phyloP scores from a whole-genome alignment of 2,329 filamentous ascomycete genomes.

The Keithomyces neogunnii region DNA sequence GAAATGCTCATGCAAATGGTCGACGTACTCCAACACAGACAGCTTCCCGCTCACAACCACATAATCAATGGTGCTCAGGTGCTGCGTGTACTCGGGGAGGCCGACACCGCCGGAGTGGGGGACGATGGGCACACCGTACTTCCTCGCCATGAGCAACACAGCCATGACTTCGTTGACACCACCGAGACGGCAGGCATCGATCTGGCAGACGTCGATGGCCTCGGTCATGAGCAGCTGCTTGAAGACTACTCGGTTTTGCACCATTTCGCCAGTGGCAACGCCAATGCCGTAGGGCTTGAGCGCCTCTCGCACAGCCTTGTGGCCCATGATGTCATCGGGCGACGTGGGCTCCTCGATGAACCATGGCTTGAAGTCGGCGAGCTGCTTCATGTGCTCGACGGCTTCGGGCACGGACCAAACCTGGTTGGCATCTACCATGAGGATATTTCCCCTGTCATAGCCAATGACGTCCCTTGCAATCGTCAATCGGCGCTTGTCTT shows the following conservation, averaged over 20 bases:
- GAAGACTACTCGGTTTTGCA: constrained; percentile 89
- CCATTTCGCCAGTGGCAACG: constrained; percentile 90
- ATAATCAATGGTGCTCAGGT: constrained; percentile 87
- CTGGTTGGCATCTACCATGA: constrained; percentile 94
- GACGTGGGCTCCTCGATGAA: constrained; percentile 94
- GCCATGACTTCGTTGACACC: constrained; percentile 88
- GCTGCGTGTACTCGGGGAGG: constrained; percentile 88
- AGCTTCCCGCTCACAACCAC: constrained; percentile 75
- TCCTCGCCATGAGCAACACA: constrained; percentile 78
- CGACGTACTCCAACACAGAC: constrained; percentile 82
- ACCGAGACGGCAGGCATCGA: constrained; percentile 82
- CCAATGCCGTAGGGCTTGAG: constrained; percentile 67
- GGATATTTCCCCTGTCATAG: constrained; percentile 71
- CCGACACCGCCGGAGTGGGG: constrained; percentile 87
- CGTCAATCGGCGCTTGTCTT: constrained; percentile 59
- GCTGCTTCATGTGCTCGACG: constrained; percentile 75
- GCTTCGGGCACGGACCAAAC: constrained; percentile 87
- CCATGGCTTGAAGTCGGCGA: constrained; percentile 79
- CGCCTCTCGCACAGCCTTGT: constrained; percentile 76
- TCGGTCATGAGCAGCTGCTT: constrained; percentile 78
- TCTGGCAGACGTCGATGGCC: constrained; percentile 81
- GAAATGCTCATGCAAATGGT: constrained; percentile 92
- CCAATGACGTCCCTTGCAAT: constrained; percentile 76
- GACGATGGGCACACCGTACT: constrained; percentile 72
- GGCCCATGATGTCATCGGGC: constrained; percentile 81